Conservation (phyloP, 768 basidiomycete genomes). For the Cystobasidium ongulense region DNA sequence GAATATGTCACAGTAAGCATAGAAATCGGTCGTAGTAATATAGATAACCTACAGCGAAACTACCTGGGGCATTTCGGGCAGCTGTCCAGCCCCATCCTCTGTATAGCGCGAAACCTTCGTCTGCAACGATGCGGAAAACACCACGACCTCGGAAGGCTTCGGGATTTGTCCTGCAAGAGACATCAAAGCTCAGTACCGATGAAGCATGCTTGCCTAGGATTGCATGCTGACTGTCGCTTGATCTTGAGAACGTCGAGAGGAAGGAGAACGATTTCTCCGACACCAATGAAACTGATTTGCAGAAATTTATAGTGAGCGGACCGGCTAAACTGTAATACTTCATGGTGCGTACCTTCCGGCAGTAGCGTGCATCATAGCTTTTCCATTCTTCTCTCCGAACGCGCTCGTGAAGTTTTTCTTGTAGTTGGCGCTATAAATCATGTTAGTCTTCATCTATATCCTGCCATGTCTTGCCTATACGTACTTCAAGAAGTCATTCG, state of each 20-base stretch:
- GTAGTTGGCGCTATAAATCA: slow-evolving; percentile 53
- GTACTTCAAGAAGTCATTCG: slow-evolving; percentile 73
- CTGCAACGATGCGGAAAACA: slow-evolving; percentile 74
- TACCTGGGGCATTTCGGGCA: slow-evolving; percentile 92
- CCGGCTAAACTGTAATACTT: not conserved
- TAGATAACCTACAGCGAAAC: slow-evolving; percentile 66
- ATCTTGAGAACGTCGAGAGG: slow-evolving; percentile 96
- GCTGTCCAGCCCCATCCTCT: slow-evolving; percentile 96
- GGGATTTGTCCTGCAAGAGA: slow-evolving; percentile 56
- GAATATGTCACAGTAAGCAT: not conserved
- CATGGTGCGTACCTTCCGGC: slow-evolving; percentile 67
- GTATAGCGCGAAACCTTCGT: slow-evolving; percentile 86
- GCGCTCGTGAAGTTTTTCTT: slow-evolving; percentile 68
- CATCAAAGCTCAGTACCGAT: too few relatives aligned
- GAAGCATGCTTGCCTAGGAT: not conserved
- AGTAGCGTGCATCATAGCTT: slow-evolving; percentile 87
- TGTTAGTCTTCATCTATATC: not conserved
- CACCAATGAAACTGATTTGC: slow-evolving; percentile 55
- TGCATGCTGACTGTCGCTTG: slow-evolving; percentile 68
- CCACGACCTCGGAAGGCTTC: slow-evolving; percentile 96
- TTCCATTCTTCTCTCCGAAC: slow-evolving; percentile 91
- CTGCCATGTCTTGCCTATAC: not conserved
- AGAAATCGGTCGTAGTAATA: not conserved
- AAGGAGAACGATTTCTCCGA: slow-evolving; percentile 97
- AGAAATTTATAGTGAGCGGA: not conserved